Evolutionary conservation across 305 asterid genomes (phyloP), one percentile per base, ranked within the genome.

Genomic region (Striga hermonthica): DNA sequence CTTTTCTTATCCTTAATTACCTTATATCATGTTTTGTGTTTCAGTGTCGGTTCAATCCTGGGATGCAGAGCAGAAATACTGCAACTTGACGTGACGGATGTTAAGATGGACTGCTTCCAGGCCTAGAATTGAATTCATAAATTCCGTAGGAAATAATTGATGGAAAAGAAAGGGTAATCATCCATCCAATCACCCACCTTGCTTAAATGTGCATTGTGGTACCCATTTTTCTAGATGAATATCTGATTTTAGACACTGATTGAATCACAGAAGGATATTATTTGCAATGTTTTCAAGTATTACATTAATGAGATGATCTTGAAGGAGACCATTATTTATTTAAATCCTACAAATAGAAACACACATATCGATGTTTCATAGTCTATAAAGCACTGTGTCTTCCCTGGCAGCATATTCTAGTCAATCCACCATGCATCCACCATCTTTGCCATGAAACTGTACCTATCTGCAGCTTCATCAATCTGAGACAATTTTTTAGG

Each of bases 61-160:
- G 85, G 82, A 74, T 92, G 98, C 88, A 81, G 97, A 87, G 84
- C 96, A 70, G 98, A 92, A 78, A 92, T 89, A 75, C 39, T 89
- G 84, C 98, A 83, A 75, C 96, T 92, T 35, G 98, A 92, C 59
- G 98, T 89, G 56, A 92, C 97, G 1, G 97, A 92, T 64, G 98
- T 92, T 79, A 92, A 92, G 85, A 92, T 92, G 98, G 97, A 92
- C 70, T 81, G 91, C 83, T 89, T 92, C 77, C 79, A 80, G 75
- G 69, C 15, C 53, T 82, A 60, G 68, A 57, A 65, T 38, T 36
- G 56, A 47, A 39, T 28, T 60, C 28, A 22, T 1, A 22, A 22
- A 22, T 2, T 22, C 31, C 31, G 2, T 22, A 22, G 31, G 2
- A 1, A 22, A 22, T 22, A 22, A 22, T 22, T 22, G 31, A 22